A percentile compares a stretch with the other conserved stretches of the same genome.
Evolutionary conservation across 306 rosid species (phyloP).

Genomic region (Herpetospermum pedunculosum): DNA sequence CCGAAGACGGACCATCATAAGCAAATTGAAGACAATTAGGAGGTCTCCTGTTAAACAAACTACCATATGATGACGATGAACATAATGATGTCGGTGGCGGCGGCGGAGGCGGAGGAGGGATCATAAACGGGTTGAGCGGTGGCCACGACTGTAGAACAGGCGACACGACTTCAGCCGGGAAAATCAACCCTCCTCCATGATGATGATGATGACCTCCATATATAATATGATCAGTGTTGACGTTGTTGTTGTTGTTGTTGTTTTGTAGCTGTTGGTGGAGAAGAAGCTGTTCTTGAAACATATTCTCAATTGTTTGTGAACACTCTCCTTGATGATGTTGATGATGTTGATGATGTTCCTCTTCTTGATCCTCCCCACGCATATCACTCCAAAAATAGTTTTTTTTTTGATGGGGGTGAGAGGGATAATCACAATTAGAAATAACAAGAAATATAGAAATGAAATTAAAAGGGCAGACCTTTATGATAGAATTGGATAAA

Average conservation of each 20-base stretch:
- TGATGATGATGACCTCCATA: constrained; percentile 15
- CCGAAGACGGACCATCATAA: constrained; percentile 55
- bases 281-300: constrained; percentile 22
- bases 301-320: constrained; percentile 12
- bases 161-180: constrained; percentile 28
- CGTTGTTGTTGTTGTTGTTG: constrained; percentile 24
- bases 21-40: constrained; percentile 57
- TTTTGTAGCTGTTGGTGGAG: constrained; percentile 30
- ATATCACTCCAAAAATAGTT: constrained; percentile 1
- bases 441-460: not conserved
- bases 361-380: constrained; percentile 1
- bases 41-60: constrained; percentile 42
- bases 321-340: constrained; percentile 3
- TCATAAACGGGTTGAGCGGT: constrained; percentile 34
- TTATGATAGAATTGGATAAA: not conserved
- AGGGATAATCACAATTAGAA: too few species aligned
- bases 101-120: constrained; percentile 25
- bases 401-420: not conserved
- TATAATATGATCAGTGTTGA: constrained; percentile 2
- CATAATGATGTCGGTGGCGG: not conserved
- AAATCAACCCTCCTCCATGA: constrained; percentile 30
- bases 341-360: not conserved
- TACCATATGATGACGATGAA: constrained; percentile 34
- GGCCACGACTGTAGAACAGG: constrained; percentile 55
- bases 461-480: not conserved